A percentile compares a stretch with the other conserved stretches of the same genome.
Evolutionary conservation across 305 asterid genomes (phyloP).

Genomic region (Fraxinus platypoda): DNA sequence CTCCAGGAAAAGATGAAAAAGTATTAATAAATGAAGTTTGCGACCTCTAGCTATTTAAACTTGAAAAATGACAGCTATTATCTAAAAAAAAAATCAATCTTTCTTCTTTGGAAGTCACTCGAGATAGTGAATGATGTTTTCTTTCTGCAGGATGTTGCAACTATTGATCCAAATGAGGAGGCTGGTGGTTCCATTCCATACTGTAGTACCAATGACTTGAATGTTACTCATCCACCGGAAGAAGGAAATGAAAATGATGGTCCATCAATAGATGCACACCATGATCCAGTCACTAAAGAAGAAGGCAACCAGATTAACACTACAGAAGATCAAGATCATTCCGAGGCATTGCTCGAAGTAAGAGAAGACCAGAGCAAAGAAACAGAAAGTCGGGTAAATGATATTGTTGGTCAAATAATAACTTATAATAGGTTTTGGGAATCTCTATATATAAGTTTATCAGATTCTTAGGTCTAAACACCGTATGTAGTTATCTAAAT

Average conservation of each 20-base stretch:
- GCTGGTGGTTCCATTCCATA: neutral
- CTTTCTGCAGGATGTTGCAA: constrained; percentile 28
- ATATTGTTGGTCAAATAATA: constrained; percentile 12
- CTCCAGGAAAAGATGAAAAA: constrained; percentile 1
- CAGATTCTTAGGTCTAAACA: neutral
- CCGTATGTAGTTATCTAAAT: neutral
- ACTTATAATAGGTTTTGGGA: neutral
- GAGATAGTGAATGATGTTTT: neutral
- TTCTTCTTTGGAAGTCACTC: constrained; percentile 1
- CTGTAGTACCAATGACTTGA: neutral
- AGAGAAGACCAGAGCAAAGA: constrained; percentile 17
- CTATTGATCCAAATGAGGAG: constrained; percentile 19
- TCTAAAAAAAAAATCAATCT: neutral
- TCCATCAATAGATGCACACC: constrained; percentile 11
- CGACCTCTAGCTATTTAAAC: neutral
- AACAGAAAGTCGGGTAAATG: constrained; percentile 24
- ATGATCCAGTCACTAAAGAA: constrained; percentile 9
- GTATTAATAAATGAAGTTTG: neutral
- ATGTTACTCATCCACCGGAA: neutral
- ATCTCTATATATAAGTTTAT: neutral
- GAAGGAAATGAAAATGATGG: constrained; percentile 16
- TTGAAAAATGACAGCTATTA: neutral
- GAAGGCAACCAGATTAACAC: neutral
- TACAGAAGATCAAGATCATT: constrained; percentile 16
- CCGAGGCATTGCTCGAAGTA: constrained; percentile 16